Conservation (phyloP, 2,329 filamentous ascomycete species). For the Aspergillus hiratsukae region DNA sequence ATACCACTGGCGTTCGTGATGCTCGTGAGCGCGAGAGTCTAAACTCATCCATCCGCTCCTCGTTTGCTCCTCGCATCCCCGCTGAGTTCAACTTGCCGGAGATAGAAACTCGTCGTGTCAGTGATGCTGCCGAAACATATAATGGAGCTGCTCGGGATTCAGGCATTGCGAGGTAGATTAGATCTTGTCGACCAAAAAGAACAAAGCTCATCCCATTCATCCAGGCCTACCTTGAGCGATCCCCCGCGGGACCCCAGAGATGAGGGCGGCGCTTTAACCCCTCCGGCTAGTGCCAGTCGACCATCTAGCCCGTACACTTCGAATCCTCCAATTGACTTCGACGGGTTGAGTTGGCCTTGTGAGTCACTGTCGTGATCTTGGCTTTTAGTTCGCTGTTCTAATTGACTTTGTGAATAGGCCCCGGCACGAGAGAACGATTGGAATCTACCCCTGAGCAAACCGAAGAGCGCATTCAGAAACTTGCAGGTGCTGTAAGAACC, state of each 20-base stretch:
- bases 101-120: conserved; percentile 10
- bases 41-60: conserved; percentile 55
- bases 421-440: conserved; percentile 48
- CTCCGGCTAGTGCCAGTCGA: conserved; percentile 48
- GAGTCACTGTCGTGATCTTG: conserved; percentile 21
- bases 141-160: conserved; percentile 16
- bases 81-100: conserved; percentile 26
- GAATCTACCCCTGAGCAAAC: conserved; percentile 57
- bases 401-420: conserved; percentile 27
- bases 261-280: conserved; percentile 46
- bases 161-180: conserved; percentile 23
- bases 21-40: conserved; percentile 54
- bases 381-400: not conserved
- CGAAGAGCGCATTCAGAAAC: conserved; percentile 53
- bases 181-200: not conserved
- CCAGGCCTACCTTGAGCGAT: conserved; percentile 39
- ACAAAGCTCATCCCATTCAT: not conserved
- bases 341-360: conserved; percentile 51
- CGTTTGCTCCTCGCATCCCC: conserved; percentile 44
- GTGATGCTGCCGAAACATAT: conserved; percentile 14
- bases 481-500: conserved; percentile 59
- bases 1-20: conserved; percentile 42
- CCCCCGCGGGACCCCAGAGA: conserved; percentile 53
- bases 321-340: conserved; percentile 49
- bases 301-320: conserved; percentile 48